phyloP scores from a whole-genome alignment of 2,329 filamentous ascomycete genomes.

The Arthrobotrys conoides region DNA sequence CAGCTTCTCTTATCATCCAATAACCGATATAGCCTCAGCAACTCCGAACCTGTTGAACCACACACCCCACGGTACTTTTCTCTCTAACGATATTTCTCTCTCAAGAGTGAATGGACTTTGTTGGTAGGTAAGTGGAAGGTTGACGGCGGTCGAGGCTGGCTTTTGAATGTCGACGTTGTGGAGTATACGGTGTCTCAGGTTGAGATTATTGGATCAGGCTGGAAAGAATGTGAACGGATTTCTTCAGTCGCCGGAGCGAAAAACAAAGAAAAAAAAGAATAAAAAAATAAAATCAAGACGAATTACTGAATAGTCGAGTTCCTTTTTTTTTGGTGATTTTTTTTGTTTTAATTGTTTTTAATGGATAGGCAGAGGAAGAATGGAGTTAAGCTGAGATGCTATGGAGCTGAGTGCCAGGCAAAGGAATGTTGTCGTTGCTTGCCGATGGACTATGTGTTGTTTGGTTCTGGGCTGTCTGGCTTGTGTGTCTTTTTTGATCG shows the following conservation, averaged over 20 bases:
- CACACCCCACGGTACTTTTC: slow-evolving; percentile 34
- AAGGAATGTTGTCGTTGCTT: slow-evolving; percentile 57
- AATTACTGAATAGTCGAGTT: slow-evolving; percentile 13
- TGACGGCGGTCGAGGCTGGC: slow-evolving; percentile 22
- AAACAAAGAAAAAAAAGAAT: background rate
- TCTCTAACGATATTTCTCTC: slow-evolving; percentile 20
- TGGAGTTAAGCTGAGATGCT: slow-evolving; percentile 10
- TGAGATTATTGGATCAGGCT: slow-evolving; percentile 14
- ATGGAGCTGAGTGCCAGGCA: slow-evolving; percentile 47
- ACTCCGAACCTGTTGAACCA: slow-evolving; percentile 51
- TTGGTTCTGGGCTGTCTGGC: background rate
- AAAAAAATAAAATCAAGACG: no score
- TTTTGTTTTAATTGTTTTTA: background rate
- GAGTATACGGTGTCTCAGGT: slow-evolving; percentile 16
- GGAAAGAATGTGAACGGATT: slow-evolving; percentile 52
- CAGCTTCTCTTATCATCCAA: slow-evolving; percentile 58
- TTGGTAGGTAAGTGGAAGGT: slow-evolving; percentile 13
- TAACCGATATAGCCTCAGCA: slow-evolving; percentile 60
- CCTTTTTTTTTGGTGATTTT: background rate
- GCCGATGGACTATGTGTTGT: slow-evolving; percentile 14
- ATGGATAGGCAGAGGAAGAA: slow-evolving; percentile 23
- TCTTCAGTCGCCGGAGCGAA: slow-evolving; percentile 35
- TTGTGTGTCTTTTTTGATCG: background rate
- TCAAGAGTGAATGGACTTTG: slow-evolving; percentile 22
- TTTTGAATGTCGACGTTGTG: slow-evolving; percentile 27